A percentile compares a stretch with the other conserved stretches of the same genome.
These are phyloP conservation scores for Toxicodendron radicans DNA, from an alignment of 345 rosid species.

Conservation along the genomic window DNA sequence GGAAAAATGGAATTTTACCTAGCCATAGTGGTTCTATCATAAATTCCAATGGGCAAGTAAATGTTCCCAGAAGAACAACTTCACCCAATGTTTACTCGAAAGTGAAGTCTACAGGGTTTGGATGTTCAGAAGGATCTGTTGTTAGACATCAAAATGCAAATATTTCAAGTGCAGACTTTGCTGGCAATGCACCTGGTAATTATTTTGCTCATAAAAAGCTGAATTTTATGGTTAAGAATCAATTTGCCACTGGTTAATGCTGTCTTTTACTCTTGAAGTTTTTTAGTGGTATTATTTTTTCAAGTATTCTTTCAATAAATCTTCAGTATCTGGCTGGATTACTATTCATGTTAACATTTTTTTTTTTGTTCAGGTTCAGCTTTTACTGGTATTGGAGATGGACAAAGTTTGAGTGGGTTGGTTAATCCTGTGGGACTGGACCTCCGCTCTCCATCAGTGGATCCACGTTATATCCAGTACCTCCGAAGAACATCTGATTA, in stretches of 20 bases:
- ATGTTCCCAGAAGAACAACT: slow-evolving; percentile 67
- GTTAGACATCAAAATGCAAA: slow-evolving; percentile 40
- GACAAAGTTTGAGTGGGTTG: slow-evolving; percentile 37
- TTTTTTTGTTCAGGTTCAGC: slow-evolving; percentile 37
- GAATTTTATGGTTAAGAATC: slow-evolving; percentile 38
- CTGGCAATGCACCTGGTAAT: slow-evolving; percentile 38
- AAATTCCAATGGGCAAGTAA: slow-evolving; percentile 46
- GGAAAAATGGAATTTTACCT: slow-evolving; percentile 42
- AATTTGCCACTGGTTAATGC: slow-evolving; percentile 51
- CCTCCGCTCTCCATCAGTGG: slow-evolving; percentile 45
- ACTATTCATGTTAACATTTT: slow-evolving; percentile 7
- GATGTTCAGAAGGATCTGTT: slow-evolving; percentile 48
- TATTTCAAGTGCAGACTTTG: slow-evolving; percentile 40
- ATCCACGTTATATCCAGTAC: slow-evolving; percentile 54
- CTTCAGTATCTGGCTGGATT: slow-evolving; percentile 2
- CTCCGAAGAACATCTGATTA: slow-evolving; percentile 47
- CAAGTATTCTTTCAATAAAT: background rate
- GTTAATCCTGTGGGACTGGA: slow-evolving; percentile 52
- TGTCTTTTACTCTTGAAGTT: slow-evolving; percentile 18
- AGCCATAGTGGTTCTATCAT: slow-evolving; percentile 43
- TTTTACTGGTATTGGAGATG: slow-evolving; percentile 44
- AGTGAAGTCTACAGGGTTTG: slow-evolving; percentile 50
- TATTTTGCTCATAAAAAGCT: slow-evolving; percentile 48
- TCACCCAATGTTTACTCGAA: slow-evolving; percentile 62
- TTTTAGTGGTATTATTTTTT: background rate